Evolutionary conservation across 495 filamentous ascomycete species (phyloP).

Genomic region (Penicillium coprophilum): DNA sequence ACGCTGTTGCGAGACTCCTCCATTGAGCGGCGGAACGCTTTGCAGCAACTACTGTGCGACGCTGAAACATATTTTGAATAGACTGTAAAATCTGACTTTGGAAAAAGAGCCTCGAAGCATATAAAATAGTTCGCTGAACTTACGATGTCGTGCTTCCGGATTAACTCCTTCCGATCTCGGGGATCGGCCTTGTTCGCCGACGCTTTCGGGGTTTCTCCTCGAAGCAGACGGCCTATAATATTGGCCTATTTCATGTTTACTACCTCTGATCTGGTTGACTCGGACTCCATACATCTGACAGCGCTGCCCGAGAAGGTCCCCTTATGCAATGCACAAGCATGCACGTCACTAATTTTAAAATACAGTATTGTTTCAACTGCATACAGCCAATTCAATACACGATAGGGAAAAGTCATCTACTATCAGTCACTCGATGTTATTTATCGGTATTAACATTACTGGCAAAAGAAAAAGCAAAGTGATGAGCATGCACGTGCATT

Average conservation of each 20-base stretch:
- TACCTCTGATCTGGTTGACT: neutral
- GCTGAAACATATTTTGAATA: slow-evolving; percentile 22
- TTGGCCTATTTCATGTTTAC: neutral
- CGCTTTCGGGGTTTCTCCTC: neutral
- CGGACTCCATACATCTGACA: too few species aligned
- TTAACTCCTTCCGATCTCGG: slow-evolving; percentile 9
- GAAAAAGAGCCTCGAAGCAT: neutral
- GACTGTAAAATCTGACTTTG: neutral
- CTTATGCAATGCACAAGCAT: too few species aligned
- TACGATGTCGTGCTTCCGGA: slow-evolving; percentile 11
- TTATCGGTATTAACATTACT: too few species aligned
- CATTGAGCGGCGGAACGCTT: slow-evolving; percentile 19
- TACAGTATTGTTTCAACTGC: too few species aligned
- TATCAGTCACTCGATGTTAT: too few species aligned
- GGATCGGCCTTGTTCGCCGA: slow-evolving; percentile 3
- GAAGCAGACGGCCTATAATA: neutral
- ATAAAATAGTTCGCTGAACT: neutral
- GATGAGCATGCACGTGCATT: too few species aligned
- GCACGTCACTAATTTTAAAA: too few species aligned
- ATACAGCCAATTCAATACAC: too few species aligned
- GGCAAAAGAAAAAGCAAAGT: too few species aligned
- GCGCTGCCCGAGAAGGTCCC: too few species aligned
- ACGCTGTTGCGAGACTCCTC: slow-evolving; percentile 42
- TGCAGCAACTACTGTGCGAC: slow-evolving; percentile 19
- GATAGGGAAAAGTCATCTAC: too few species aligned